These are phyloP conservation scores for Nicotiana tomentosiformis DNA, from an alignment of 257 asterid genomes.

Conservation along the genomic window DNA sequence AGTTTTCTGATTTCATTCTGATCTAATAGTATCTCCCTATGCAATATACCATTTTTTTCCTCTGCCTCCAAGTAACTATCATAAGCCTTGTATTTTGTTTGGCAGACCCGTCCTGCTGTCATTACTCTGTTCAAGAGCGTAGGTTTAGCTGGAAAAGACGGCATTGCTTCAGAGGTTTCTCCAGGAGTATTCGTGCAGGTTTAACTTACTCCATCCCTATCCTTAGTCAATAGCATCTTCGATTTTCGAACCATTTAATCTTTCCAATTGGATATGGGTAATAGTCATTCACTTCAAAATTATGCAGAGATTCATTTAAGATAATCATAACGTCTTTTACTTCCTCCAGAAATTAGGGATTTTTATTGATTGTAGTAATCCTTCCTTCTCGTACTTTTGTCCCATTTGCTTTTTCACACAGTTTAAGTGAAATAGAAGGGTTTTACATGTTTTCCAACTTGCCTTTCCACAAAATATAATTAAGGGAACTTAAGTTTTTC, in stretches of 20 bases:
- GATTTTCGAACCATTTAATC: background rate
- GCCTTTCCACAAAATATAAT: background rate
- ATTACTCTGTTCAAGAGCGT: constrained; percentile 57
- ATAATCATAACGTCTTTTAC: background rate
- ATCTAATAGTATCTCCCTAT: constrained; percentile 11
- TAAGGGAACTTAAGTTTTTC: background rate
- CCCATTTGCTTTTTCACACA: background rate
- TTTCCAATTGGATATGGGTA: constrained; percentile 6
- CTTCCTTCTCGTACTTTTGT: background rate
- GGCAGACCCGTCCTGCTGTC: constrained; percentile 88
- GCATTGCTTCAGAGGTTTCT: constrained; percentile 67
- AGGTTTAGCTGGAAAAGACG: constrained; percentile 74
- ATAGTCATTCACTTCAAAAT: background rate
- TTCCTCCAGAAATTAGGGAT: background rate
- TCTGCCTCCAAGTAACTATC: background rate
- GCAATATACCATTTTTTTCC: constrained; percentile 11
- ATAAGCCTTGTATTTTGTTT: constrained; percentile 13
- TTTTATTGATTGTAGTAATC: background rate
- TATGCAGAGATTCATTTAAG: background rate
- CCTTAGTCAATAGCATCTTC: background rate
- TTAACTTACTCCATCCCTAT: background rate
- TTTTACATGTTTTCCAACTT: background rate
- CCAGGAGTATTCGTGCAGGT: constrained; percentile 98
- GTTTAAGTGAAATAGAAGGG: background rate
- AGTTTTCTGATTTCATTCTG: constrained; percentile 8